These are phyloP conservation scores for Astragalus membranaceus DNA, from an alignment of 306 rosid species.

Conservation along the genomic window DNA sequence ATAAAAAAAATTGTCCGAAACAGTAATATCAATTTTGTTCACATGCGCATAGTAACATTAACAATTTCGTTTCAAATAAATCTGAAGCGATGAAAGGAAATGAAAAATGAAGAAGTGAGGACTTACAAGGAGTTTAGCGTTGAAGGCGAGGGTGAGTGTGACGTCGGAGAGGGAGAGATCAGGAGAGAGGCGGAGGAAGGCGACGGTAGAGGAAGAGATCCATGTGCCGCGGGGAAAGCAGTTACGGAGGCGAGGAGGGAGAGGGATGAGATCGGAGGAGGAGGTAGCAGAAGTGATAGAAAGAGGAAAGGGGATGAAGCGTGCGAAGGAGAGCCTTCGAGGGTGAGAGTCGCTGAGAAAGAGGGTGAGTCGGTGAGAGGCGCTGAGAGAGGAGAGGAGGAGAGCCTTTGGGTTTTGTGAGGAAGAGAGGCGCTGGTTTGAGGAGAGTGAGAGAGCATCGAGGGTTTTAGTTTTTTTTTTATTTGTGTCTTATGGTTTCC, in stretches of 20 bases:
- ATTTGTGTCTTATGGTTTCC: no score
- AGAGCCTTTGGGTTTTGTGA: no score
- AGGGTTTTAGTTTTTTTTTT: no score
- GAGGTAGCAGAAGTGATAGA: constrained; percentile 19
- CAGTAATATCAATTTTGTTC: background rate
- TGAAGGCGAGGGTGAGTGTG: constrained; percentile 44
- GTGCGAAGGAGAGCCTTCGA: constrained; percentile 58
- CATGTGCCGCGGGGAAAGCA: no score
- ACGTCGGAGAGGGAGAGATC: no score
- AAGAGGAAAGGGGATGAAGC: constrained; percentile 58
- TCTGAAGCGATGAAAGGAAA: background rate
- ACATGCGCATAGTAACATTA: background rate
- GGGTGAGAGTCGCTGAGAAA: no score
- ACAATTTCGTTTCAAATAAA: background rate
- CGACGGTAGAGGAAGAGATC: no score
- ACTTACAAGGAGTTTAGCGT: constrained; percentile 43
- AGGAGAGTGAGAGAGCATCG: no score
- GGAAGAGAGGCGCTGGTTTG: no score
- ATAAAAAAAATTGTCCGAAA: background rate
- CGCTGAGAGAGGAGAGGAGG: no score
- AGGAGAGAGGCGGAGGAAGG: no score
- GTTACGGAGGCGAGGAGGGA: constrained; percentile 33
- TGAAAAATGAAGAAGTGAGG: background rate
- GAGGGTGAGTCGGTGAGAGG: no score
- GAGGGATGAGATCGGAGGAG: constrained; percentile 47